phyloP scores from a whole-genome alignment of 202 grass and related monocot genomes.

The Panicum hallii region DNA sequence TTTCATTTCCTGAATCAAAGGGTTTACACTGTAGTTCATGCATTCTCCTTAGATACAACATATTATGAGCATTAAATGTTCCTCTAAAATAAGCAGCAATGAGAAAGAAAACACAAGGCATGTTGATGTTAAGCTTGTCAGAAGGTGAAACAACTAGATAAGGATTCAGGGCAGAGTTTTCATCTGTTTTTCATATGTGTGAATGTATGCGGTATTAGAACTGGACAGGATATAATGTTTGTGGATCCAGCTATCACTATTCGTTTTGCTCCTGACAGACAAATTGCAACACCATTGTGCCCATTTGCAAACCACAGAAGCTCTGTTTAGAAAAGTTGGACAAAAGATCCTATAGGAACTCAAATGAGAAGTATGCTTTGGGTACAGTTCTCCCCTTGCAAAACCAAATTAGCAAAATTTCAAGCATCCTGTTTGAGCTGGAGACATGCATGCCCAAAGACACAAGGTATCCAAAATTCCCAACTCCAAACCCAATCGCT shows the following conservation, averaged over 20 bases:
- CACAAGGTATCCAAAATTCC: background rate
- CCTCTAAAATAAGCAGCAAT: background rate
- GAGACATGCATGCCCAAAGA: background rate
- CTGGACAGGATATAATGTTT: background rate
- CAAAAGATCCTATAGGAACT: background rate
- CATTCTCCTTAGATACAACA: background rate
- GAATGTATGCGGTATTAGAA: background rate
- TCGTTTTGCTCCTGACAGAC: background rate
- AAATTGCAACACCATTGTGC: background rate
- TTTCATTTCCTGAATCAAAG: background rate
- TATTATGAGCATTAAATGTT: background rate
- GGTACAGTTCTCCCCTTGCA: background rate
- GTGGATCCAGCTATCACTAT: background rate
- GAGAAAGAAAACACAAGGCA: background rate
- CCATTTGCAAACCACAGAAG: background rate
- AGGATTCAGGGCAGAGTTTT: too few relatives aligned
- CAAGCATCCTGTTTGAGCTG: background rate
- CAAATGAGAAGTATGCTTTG: background rate
- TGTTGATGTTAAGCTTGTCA: background rate
- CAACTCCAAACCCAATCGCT: background rate
- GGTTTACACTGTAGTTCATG: background rate
- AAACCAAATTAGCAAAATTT: background rate
- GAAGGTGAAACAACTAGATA: constrained; percentile 3
- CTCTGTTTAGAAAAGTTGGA: background rate
- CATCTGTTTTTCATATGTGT: background rate